Conservation (phyloP, 2,329 filamentous ascomycete genomes). For the Trichoderma arundinaceum region DNA sequence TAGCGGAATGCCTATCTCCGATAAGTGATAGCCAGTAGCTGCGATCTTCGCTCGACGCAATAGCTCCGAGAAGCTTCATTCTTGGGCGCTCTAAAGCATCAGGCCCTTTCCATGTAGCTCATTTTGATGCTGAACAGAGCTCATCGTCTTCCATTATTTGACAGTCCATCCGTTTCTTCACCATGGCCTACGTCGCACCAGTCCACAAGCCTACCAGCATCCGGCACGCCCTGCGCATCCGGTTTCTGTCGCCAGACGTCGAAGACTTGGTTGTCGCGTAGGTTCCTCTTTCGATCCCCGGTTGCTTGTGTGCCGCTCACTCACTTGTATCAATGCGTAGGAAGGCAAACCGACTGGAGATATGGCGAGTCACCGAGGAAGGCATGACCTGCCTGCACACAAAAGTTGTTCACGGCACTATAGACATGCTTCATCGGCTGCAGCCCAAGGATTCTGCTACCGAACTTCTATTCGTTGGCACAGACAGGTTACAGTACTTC, state of each 20-base stretch:
- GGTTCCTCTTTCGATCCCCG: slow-evolving; percentile 44
- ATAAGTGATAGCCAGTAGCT: slow-evolving; percentile 15
- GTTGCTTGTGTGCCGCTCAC: background rate
- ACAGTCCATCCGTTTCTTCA: slow-evolving; percentile 15
- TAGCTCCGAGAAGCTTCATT: slow-evolving; percentile 18
- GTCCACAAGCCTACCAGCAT: slow-evolving; percentile 93
- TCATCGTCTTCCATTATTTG: background rate
- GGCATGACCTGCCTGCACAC: slow-evolving; percentile 69
- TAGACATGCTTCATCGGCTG: slow-evolving; percentile 83
- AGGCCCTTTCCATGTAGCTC: slow-evolving; percentile 37
- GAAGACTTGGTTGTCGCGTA: slow-evolving; percentile 90
- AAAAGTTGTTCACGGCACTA: slow-evolving; percentile 79
- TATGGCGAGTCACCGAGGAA: slow-evolving; percentile 73
- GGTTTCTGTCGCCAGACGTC: slow-evolving; percentile 73
- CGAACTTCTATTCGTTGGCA: slow-evolving; percentile 91
- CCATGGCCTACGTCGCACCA: slow-evolving; percentile 92
- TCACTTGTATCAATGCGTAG: slow-evolving; percentile 49
- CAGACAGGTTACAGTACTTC: slow-evolving; percentile 88
- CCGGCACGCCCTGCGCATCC: slow-evolving; percentile 82
- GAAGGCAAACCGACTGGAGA: slow-evolving; percentile 83
- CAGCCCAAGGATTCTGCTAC: slow-evolving; percentile 74
- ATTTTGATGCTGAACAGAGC: slow-evolving; percentile 34
- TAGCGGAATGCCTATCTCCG: slow-evolving; percentile 30
- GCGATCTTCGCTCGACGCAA: slow-evolving; percentile 15
- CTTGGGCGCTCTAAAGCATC: background rate